Evolutionary conservation across 345 rosid species (phyloP).

Genomic region (Hibiscus trionum): DNA sequence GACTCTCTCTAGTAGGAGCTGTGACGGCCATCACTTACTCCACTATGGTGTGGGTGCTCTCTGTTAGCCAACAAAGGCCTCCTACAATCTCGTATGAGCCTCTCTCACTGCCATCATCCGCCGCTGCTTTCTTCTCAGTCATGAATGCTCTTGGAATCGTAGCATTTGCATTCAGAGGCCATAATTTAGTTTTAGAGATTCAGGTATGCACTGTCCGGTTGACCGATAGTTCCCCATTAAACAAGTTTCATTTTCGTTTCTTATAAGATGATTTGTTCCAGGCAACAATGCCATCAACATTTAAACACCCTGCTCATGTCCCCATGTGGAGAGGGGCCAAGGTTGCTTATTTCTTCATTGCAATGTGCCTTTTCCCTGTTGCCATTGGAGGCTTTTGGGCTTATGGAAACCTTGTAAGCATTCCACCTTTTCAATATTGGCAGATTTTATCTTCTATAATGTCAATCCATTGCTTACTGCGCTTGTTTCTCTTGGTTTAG

Average conservation of each 20-base stretch:
- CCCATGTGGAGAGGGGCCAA: constrained; percentile 99
- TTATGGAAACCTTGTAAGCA: constrained; percentile 82
- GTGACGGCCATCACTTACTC: constrained; percentile 87
- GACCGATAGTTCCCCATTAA: background rate
- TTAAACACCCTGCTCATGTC: constrained; percentile 39
- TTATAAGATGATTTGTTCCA: constrained; percentile 16
- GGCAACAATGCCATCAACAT: constrained; percentile 98
- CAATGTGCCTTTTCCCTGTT: constrained; percentile 76
- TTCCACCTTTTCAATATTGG: background rate
- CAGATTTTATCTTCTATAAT: background rate
- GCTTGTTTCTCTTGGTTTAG: constrained; percentile 24
- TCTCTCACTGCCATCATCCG: constrained; percentile 48
- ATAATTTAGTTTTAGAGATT: constrained; percentile 80
- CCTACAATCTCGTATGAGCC: constrained; percentile 73
- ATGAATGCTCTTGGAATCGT: constrained; percentile 91
- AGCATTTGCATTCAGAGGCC: constrained; percentile 93
- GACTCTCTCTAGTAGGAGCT: constrained; percentile 90
- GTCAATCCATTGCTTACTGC: background rate
- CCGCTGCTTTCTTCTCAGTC: constrained; percentile 57
- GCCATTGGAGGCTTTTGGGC: constrained; percentile 98
- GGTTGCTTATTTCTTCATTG: constrained; percentile 83
- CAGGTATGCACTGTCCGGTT: constrained; percentile 42
- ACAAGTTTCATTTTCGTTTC: background rate
- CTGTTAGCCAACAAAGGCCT: constrained; percentile 88
- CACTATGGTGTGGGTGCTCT: constrained; percentile 95